A percentile compares a stretch with the other conserved stretches of the same genome.
Conservation (phyloP, 2,329 filamentous ascomycete genomes). For the Botryosphaeria agaves region DNA sequence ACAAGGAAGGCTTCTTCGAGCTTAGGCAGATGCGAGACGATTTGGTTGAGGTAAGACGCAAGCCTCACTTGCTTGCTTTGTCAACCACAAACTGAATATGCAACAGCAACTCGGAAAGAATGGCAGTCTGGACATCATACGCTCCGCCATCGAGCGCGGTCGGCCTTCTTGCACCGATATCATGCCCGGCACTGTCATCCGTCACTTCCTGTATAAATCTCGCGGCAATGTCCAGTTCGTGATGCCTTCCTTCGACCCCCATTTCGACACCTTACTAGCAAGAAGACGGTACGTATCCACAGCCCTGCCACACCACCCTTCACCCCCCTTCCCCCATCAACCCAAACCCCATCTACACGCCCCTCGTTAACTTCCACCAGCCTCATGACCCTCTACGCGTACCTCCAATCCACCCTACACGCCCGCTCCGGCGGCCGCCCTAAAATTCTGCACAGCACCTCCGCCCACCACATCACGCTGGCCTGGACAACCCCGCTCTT, state of each 20-base stretch:
- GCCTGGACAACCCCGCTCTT: slow-evolving; percentile 86
- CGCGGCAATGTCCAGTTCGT: slow-evolving; percentile 88
- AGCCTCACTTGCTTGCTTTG: no score
- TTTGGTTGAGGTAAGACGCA: slow-evolving; percentile 33
- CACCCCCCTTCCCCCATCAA: no score
- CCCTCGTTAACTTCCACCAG: slow-evolving; percentile 15
- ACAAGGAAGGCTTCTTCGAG: slow-evolving; percentile 87
- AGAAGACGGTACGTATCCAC: slow-evolving; percentile 7
- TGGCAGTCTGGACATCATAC: slow-evolving; percentile 58
- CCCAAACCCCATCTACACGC: neutral
- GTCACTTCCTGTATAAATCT: slow-evolving; percentile 93
- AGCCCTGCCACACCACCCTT: no score
- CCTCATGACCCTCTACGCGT: slow-evolving; percentile 70
- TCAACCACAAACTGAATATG: no score
- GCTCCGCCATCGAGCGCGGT: slow-evolving; percentile 49
- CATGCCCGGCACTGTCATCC: slow-evolving; percentile 60
- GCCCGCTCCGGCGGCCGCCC: slow-evolving; percentile 70
- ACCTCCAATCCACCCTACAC: no score
- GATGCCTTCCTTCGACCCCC: slow-evolving; percentile 65
- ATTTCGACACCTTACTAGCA: slow-evolving; percentile 33
- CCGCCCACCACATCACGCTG: slow-evolving; percentile 58
- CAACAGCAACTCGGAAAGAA: slow-evolving; percentile 55
- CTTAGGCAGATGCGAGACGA: slow-evolving; percentile 55
- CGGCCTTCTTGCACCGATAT: slow-evolving; percentile 59
- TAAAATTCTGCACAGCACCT: slow-evolving; percentile 69